Conservation (phyloP, 805 yeast species). For the Nakazawaea wyomingensis region DNA sequence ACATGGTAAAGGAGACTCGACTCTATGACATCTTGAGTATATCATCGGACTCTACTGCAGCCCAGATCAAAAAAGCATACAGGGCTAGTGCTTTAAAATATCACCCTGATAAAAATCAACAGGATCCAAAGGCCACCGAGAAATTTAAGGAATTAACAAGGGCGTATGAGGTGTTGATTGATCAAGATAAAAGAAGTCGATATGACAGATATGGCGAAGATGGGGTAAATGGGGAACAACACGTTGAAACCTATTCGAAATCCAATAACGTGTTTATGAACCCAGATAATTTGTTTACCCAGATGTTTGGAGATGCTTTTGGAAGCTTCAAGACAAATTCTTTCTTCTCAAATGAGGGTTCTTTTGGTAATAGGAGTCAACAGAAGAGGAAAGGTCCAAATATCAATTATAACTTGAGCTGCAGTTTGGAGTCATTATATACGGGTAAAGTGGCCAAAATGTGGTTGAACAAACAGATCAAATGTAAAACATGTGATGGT, state of each 20-base stretch:
- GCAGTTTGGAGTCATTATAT: conserved; percentile 52
- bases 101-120: conserved; percentile 40
- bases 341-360: not conserved
- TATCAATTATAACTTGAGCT: conserved; percentile 49
- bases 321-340: not conserved
- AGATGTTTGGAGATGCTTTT: conserved; percentile 23
- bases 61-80: conserved; percentile 52
- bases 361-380: not conserved
- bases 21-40: conserved; percentile 61
- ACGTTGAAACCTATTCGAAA: not conserved
- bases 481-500: conserved; percentile 49
- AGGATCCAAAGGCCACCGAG: conserved; percentile 43
- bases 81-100: conserved; percentile 42
- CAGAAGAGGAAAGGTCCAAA: conserved; percentile 39
- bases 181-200: conserved; percentile 35
- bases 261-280: conserved; percentile 10
- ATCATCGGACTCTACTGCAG: conserved; percentile 36
- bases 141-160: conserved; percentile 56
- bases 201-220: conserved; percentile 52
- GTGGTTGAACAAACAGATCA: conserved; percentile 43
- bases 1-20: conserved; percentile 67
- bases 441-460: conserved; percentile 53
- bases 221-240: conserved; percentile 31
- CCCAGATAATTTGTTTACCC: conserved; percentile 25
- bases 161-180: conserved; percentile 61